Evolutionary conservation across 108 stramenopile species (phyloP).

Genomic region (Pseudonitzschia delicatissima): DNA sequence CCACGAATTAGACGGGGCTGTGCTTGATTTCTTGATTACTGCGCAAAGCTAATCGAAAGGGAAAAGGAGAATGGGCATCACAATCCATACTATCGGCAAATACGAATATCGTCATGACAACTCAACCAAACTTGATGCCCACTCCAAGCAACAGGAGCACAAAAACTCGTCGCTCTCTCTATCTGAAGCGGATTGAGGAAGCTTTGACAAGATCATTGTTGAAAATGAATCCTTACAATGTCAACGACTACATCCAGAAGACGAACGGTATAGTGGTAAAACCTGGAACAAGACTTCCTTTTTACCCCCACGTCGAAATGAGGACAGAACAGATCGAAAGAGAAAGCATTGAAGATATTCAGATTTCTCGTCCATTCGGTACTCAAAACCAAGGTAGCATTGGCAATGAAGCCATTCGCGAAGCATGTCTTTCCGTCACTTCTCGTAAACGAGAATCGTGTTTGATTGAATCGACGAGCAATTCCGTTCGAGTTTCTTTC

Average conservation of each 20-base stretch:
- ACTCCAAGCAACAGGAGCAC: not conserved
- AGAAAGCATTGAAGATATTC: conserved; percentile 6
- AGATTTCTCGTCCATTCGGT: not conserved
- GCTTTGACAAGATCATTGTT: not conserved
- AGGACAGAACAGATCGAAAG: not conserved
- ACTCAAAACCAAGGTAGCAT: not conserved
- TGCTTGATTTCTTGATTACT: too few species aligned
- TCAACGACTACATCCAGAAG: not conserved
- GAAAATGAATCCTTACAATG: not conserved
- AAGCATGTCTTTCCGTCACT: not conserved
- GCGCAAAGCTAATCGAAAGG: too few species aligned
- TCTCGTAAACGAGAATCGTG: conserved; percentile 11
- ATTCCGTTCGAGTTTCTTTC: conserved; percentile 24
- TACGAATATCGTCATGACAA: too few species aligned
- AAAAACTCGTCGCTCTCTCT: not conserved
- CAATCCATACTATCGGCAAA: too few species aligned
- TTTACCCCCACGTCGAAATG: conserved; percentile 1
- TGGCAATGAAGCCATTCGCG: not conserved
- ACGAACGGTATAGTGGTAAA: too few species aligned
- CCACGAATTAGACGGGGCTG: too few species aligned
- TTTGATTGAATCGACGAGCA: conserved; percentile 16
- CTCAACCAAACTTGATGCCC: too few species aligned
- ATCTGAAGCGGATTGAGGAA: not conserved
- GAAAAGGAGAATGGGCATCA: too few species aligned
- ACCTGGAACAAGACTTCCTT: not conserved